Percentiles rank a stretch among this genome's conserved stretches.
These are phyloP conservation scores for Mortierella sp. DNA, from an alignment of 371 early-diverging fungal genomes.

Conservation along the genomic window DNA sequence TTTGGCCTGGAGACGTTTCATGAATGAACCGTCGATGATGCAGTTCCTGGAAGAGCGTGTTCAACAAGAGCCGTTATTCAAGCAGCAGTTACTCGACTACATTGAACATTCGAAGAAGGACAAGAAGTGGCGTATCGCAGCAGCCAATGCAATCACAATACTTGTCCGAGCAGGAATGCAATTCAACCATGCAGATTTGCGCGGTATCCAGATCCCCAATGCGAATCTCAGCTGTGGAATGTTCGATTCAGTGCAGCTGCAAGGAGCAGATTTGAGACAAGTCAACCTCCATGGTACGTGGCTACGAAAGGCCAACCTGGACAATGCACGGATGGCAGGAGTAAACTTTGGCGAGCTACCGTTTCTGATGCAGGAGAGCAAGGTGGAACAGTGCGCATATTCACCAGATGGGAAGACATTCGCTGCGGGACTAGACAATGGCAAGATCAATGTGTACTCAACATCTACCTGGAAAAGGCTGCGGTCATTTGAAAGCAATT, in stretches of 20 bases:
- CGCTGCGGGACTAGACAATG: too few relatives aligned
- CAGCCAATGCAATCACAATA: constrained; percentile 21
- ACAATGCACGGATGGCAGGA: background rate
- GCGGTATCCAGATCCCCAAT: constrained; percentile 11
- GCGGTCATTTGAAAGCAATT: too few relatives aligned
- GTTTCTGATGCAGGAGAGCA: too few relatives aligned
- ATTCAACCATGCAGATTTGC: constrained; percentile 2
- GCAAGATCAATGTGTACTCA: too few relatives aligned
- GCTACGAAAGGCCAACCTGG: constrained; percentile 1
- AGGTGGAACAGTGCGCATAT: too few relatives aligned
- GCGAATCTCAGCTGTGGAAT: constrained; percentile 15
- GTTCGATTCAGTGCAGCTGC: constrained; percentile 10
- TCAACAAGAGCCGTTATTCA: constrained; percentile 3
- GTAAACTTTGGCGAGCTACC: background rate
- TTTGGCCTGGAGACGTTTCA: constrained; percentile 1
- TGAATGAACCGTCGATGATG: constrained; percentile 11
- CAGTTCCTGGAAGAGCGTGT: constrained; percentile 20
- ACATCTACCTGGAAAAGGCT: too few relatives aligned
- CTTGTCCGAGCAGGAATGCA: constrained; percentile 10
- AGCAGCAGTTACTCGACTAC: background rate
- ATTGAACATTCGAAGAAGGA: constrained; percentile 8
- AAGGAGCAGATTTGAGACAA: background rate
- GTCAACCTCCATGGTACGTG: background rate
- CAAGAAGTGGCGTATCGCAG: background rate
- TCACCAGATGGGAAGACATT: too few relatives aligned